Evolutionary conservation across 2,329 filamentous ascomycete genomes (phyloP), one percentile per base, ranked within the genome.

Genomic region (Clarireedia paspali): DNA sequence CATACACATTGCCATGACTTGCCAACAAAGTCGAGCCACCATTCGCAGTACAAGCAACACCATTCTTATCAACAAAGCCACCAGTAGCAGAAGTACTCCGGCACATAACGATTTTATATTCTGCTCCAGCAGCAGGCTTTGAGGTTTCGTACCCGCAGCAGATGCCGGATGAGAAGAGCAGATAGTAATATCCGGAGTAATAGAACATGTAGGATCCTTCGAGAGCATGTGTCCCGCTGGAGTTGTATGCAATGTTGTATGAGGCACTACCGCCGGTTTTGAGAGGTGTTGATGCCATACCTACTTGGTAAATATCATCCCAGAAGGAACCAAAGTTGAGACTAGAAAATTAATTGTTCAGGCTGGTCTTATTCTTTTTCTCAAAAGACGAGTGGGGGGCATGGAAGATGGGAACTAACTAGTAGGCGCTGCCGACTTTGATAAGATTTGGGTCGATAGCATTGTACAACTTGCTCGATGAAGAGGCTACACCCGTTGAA

Each of bases 301-400:
- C 66, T 1, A 81, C 80, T 64, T 82, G 80, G 71, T 81, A 85
- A 57, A 88, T 75, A 64, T 83, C 79, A 6, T 72, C 68, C 83
- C 84, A 89, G 75, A 87, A 89, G 12, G 81, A 85, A 24, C 85
- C 85, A 60, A 87, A 89, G 58, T 75, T 81, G 66, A 84, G 70
- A 56, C 51, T 53, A 7, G 6, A 24, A n/a, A 17, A 3, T 6
- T 17, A 1, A 15, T 9, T 4, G 5, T 17, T 53, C 27, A 53
- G 44, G 24, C 3, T 20, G 20, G 17, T 47, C 5, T 14, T 23
- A 5, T 38, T 17, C 14, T 4, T 7, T 6, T 2, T 7, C 6
- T 27, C 26, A n/a, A 2, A 27, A 9, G 6, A 4, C n/a, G 6
- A 15, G 9, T 38, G 27, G 5, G 17, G 20, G 42, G 24, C 12